A percentile compares a stretch with the other conserved stretches of the same genome.
phyloP scores from a whole-genome alignment of 345 rosid genomes.

The Garcia nutans region DNA sequence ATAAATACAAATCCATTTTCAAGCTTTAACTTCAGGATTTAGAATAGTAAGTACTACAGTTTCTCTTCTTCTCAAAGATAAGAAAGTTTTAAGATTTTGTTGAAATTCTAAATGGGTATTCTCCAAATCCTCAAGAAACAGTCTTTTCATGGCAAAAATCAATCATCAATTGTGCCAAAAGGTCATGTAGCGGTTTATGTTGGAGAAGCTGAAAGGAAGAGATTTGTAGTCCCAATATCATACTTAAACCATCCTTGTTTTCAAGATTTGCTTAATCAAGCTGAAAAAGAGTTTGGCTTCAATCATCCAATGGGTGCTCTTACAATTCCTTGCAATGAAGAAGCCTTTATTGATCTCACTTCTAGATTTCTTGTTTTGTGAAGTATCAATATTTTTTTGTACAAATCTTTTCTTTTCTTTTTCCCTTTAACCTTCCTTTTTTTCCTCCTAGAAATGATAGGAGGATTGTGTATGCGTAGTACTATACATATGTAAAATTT shows the following conservation, averaged over 20 bases:
- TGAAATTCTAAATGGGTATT: background rate
- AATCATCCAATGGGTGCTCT: conserved; percentile 49
- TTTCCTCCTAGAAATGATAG: background rate
- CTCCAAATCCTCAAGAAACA: conserved; percentile 8
- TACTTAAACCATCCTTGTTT: conserved; percentile 45
- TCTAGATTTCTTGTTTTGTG: conserved; percentile 10
- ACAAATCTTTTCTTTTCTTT: background rate
- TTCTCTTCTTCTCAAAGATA: no score
- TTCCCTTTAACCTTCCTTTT: background rate
- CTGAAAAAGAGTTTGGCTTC: conserved; percentile 45
- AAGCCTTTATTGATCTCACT: conserved; percentile 36
- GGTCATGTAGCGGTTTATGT: conserved; percentile 20
- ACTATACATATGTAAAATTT: background rate
- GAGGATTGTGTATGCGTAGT: background rate
- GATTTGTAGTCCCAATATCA: conserved; percentile 41
- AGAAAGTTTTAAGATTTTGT: no score
- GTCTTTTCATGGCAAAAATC: background rate
- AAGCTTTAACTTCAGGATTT: no score
- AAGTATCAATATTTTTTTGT: background rate
- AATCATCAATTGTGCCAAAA: background rate
- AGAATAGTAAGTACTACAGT: no score
- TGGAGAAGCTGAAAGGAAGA: conserved; percentile 22
- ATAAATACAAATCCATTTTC: no score
- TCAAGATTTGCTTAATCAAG: conserved; percentile 32
- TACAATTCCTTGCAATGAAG: conserved; percentile 49